These are phyloP conservation scores for Fusarium sublunatum DNA, from an alignment of 2,329 filamentous ascomycete species.

Conservation along the genomic window DNA sequence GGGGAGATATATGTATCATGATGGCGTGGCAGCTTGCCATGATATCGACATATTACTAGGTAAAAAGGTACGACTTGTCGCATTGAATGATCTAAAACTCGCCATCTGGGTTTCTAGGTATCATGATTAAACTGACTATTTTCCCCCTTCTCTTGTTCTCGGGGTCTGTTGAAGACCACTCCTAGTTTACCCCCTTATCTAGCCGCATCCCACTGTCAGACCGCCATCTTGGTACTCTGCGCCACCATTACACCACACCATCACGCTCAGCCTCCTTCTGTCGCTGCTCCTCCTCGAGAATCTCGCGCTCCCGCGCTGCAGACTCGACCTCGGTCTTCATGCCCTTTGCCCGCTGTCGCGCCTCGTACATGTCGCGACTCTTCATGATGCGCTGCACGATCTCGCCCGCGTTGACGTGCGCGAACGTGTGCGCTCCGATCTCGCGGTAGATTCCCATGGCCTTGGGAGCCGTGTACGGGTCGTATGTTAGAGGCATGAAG, in stretches of 20 bases:
- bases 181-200: conserved; percentile 1
- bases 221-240: conserved; percentile 11
- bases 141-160: conserved; percentile 21
- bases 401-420: conserved; percentile 88
- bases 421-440: conserved; percentile 80
- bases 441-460: conserved; percentile 85
- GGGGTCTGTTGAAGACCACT: conserved; percentile 44
- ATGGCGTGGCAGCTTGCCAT: conserved; percentile 21
- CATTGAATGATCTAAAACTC: neutral
- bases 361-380: conserved; percentile 89
- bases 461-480: conserved; percentile 85
- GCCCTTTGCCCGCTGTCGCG: conserved; percentile 88
- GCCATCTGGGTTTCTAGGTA: conserved; percentile 18
- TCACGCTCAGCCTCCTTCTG: conserved; percentile 56
- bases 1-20: neutral
- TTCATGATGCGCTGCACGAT: conserved; percentile 93
- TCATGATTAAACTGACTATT: conserved; percentile 36
- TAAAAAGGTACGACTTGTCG: neutral
- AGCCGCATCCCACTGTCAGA: conserved; percentile 4
- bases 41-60: conserved; percentile 7
- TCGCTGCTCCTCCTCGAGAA: conserved; percentile 69
- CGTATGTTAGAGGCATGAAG: conserved; percentile 84
- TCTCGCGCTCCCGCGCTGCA: conserved; percentile 70
- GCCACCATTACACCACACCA: conserved; percentile 15
- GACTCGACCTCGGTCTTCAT: conserved; percentile 84